phyloP scores from a whole-genome alignment of 345 rosid species.

The Odontarrhena argentea region DNA sequence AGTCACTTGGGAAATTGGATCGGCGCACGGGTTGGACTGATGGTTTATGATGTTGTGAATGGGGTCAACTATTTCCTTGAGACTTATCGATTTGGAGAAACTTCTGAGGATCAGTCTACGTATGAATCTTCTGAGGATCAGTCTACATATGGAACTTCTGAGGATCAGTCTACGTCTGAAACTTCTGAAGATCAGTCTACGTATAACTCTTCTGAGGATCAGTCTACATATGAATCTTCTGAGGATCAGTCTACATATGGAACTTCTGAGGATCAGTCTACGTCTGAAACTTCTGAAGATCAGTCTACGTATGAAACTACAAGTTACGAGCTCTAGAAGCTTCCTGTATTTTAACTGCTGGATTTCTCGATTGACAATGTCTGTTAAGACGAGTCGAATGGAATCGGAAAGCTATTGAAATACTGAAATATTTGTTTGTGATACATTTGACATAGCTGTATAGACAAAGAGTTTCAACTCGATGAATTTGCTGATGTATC shows the following conservation, averaged over 20 bases:
- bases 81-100: slow-evolving; percentile 46
- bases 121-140: slow-evolving; percentile 19
- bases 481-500: slow-evolving; percentile 7
- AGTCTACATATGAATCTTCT: slow-evolving; percentile 9
- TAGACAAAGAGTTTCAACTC: slow-evolving; percentile 26
- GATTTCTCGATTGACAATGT: neutral
- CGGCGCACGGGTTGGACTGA: slow-evolving; percentile 91
- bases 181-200: slow-evolving; percentile 37
- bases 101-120: slow-evolving; percentile 17
- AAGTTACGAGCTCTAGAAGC: slow-evolving; percentile 28
- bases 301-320: slow-evolving; percentile 35
- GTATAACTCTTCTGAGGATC: slow-evolving; percentile 7
- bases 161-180: slow-evolving; percentile 14
- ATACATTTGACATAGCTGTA: slow-evolving; percentile 34
- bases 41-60: slow-evolving; percentile 82
- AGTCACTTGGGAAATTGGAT: slow-evolving; percentile 94
- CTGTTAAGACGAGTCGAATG: neutral
- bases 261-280: slow-evolving; percentile 10
- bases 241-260: neutral
- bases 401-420: slow-evolving; percentile 7
- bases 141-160: slow-evolving; percentile 18
- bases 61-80: slow-evolving; percentile 66
- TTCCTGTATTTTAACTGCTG: neutral
- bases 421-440: slow-evolving; percentile 19
- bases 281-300: slow-evolving; percentile 35